Conservation (phyloP, 805 yeast genomes). For the Middelhovenomyces tepae region DNA sequence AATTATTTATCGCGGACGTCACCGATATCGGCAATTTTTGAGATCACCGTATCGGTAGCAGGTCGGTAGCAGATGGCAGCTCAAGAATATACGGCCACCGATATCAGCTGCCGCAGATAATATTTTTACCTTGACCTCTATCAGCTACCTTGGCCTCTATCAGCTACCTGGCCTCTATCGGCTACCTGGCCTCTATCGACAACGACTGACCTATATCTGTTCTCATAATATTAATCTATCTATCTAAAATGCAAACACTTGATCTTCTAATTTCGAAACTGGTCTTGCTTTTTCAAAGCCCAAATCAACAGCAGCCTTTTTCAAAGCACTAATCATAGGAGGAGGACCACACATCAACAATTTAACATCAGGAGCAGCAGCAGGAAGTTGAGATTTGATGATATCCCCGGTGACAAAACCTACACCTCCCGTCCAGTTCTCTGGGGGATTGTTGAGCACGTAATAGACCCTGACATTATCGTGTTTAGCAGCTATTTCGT, state of each 20-base stretch:
- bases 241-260: conserved; percentile 11
- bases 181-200: too few species aligned
- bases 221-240: not conserved
- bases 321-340: conserved; percentile 78
- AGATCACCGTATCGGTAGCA: too few species aligned
- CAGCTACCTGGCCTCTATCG: too few species aligned
- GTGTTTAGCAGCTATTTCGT: conserved; percentile 42
- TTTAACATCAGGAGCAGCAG: conserved; percentile 50
- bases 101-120: too few species aligned
- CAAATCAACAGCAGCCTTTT: conserved; percentile 63
- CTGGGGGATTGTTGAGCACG: conserved; percentile 64
- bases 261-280: conserved; percentile 83
- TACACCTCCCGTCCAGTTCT: conserved; percentile 62
- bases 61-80: too few species aligned
- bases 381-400: conserved; percentile 54
- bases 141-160: too few species aligned
- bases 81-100: too few species aligned
- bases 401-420: conserved; percentile 78
- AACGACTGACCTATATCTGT: too few species aligned
- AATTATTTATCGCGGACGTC: too few species aligned
- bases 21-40: too few species aligned
- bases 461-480: conserved; percentile 52
- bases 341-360: conserved; percentile 91
- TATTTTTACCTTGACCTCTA: too few species aligned
- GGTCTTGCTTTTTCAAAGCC: conserved; percentile 85